Base-by-base conservation (phyloP, 2,329 filamentous ascomycete species). In the Aciculosporium take region DNA sequence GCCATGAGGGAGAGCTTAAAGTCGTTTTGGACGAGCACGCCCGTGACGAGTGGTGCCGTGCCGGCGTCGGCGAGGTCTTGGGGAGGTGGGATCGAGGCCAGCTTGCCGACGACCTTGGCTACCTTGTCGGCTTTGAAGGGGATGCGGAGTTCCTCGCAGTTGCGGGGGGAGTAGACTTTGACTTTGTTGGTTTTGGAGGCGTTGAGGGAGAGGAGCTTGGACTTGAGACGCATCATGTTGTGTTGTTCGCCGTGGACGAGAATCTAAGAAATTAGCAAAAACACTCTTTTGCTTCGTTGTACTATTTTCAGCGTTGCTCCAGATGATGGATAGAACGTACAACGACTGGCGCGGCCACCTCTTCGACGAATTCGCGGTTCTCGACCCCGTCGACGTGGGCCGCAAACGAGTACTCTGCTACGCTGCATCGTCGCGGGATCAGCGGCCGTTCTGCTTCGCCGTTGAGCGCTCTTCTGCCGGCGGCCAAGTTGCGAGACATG, bases 1-100 rank as follows among this genome's bases (percentile, higher is more conserved):
- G 88, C 88, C 89, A 98, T 96, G 27, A 98, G 70, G 0, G 84
- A 93, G 56, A 98, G 76, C 60, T 96, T 94, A 62, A 98, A 96
- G 58, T 95, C 91, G 58, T 94, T 96, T 52, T 96, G 89, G 7
- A 98, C 88, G 13, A 98, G 71, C 0, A 98, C 91, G 23, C 91
- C 91, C 0, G 81, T 84, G 51, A 98, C 76, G 33, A 96, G 68
- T 42, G 65, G 66, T 9, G 56, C 54, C 18, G 52, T 43, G 0
- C 58, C 57, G 24, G 60, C 53, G 20, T 55, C 57, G 34, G 51
- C 49, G n/a, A 53, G 37, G 39, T 55, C 60, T 13, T 60, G 59
- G 2, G 84, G 82, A 3, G 84, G 84, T 2, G 81, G 72, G 37
- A 89, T 79, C 25, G 86, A 76, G 7, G 91, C 91, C 10, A 98